Conservation (phyloP, 164 flowering plant genomes). For the Buxus sempervirens region DNA sequence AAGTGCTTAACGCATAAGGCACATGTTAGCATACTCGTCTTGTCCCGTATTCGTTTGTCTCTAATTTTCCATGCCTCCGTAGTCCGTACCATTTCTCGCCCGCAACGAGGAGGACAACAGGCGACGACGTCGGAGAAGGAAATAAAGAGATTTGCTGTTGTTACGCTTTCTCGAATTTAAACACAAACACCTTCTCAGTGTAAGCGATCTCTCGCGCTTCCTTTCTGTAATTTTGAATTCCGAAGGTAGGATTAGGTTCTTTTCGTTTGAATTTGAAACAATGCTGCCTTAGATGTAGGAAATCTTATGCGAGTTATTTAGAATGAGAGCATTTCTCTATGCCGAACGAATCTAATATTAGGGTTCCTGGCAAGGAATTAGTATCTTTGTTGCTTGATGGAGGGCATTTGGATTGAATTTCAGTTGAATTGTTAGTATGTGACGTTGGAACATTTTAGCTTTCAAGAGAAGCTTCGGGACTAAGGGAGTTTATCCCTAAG, state of each 20-base stretch:
- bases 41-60: no score
- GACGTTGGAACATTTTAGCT: not conserved
- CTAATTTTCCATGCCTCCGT: no score
- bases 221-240: not conserved
- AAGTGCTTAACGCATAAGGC: not conserved
- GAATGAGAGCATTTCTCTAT: slow-evolving; percentile 4
- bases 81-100: not conserved
- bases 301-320: not conserved
- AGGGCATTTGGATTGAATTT: slow-evolving; percentile 3
- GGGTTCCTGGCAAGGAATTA: slow-evolving; percentile 9
- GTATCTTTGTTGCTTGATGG: slow-evolving; percentile 6
- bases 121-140: not conserved
- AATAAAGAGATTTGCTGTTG: not conserved
- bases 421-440: not conserved
- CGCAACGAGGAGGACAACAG: not conserved
- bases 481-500: not conserved
- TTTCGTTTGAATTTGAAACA: not conserved
- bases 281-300: not conserved
- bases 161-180: not conserved
- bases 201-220: not conserved
- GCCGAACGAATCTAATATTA: not conserved
- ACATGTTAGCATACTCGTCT: not conserved
- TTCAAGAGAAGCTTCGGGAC: not conserved
- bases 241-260: not conserved
- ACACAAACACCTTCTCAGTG: not conserved